These are phyloP conservation scores for Candida taoyuanica DNA, from an alignment of 805 yeast species.

Conservation along the genomic window DNA sequence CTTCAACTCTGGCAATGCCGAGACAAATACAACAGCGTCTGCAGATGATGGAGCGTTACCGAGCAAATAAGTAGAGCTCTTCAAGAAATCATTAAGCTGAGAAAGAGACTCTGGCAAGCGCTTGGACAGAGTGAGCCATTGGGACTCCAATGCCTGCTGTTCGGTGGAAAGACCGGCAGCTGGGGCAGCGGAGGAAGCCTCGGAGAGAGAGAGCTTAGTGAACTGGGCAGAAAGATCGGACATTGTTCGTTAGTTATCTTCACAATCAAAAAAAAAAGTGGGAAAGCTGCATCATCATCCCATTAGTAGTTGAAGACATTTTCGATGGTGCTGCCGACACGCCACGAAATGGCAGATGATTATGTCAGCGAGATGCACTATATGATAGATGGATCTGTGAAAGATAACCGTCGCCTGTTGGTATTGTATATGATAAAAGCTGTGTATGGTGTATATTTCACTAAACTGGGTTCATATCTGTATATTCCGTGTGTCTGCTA, in stretches of 20 bases:
- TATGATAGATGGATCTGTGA: no score
- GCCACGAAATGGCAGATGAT: conserved; percentile 3
- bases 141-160: conserved; percentile 70
- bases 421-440: no score
- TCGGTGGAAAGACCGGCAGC: conserved; percentile 31
- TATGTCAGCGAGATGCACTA: neutral
- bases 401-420: no score
- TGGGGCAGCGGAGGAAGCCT: conserved; percentile 19
- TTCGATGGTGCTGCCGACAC: conserved; percentile 1
- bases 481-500: no score
- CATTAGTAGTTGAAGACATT: no score
- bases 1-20: conserved; percentile 52
- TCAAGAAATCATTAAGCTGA: conserved; percentile 67
- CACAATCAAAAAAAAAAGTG: no score
- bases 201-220: conserved; percentile 26
- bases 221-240: conserved; percentile 29
- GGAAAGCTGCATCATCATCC: no score
- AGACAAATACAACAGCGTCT: conserved; percentile 68
- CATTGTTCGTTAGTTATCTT: conserved; percentile 14
- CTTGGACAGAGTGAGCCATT: conserved; percentile 71
- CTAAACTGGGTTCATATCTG: no score
- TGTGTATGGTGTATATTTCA: no score
- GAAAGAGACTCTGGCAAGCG: conserved; percentile 50
- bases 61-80: conserved; percentile 63
- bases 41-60: conserved; percentile 62